These are phyloP conservation scores for Myriangium duriaei DNA, from an alignment of 2,329 filamentous ascomycete species.

Conservation along the genomic window DNA sequence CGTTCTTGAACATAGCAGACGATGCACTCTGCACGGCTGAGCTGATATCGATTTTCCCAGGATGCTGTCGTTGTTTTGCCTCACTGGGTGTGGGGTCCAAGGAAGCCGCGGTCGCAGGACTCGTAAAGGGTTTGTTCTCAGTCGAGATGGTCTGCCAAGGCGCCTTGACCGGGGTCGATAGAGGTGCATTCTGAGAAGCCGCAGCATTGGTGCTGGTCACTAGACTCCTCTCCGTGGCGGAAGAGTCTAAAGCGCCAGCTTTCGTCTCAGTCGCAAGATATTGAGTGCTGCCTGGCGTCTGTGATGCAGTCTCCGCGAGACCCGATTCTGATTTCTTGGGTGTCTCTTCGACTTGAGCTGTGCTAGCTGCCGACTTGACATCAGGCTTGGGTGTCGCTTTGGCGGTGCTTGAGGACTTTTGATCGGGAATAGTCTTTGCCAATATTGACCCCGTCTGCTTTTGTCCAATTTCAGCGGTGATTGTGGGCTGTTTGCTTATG, in stretches of 20 bases:
- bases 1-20: conserved; percentile 10
- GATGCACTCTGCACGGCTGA: conserved; percentile 22
- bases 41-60: conserved; percentile 36
- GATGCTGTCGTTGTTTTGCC: conserved; percentile 23
- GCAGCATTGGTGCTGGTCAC: too few relatives aligned
- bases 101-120: not conserved
- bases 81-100: not conserved
- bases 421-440: not conserved
- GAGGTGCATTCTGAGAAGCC: not conserved
- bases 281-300: not conserved
- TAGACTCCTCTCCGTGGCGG: not conserved
- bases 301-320: not conserved
- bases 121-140: not conserved
- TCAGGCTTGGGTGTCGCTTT: not conserved
- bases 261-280: not conserved
- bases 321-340: not conserved
- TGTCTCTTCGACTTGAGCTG: not conserved
- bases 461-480: not conserved
- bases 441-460: not conserved
- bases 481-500: not conserved
- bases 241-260: not conserved
- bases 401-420: not conserved
- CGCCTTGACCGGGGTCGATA: not conserved
- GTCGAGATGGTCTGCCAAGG: not conserved
- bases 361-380: not conserved